Evolutionary conservation across 148 eudicot species (phyloP).

Genomic region (Silene conica): DNA sequence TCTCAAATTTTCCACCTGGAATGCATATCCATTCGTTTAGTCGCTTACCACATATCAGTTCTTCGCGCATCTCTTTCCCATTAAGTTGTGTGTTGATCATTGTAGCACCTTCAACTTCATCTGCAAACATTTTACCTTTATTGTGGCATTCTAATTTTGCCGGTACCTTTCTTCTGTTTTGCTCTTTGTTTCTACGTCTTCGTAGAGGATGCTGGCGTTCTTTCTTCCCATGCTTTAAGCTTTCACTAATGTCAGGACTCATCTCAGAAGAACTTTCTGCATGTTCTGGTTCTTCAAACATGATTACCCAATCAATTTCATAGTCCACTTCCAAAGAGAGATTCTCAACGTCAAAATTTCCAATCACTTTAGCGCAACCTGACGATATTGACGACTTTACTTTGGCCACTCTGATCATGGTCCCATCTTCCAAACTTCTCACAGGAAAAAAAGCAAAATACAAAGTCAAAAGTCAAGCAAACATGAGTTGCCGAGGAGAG

Average conservation of each 20-base stretch:
- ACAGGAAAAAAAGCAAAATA: neutral
- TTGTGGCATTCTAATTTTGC: neutral
- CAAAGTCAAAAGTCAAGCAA: neutral
- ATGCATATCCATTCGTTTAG: slow-evolving; percentile 11
- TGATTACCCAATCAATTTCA: slow-evolving; percentile 40
- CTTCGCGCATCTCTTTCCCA: slow-evolving; percentile 18
- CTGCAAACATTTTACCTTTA: neutral
- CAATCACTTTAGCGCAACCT: slow-evolving; percentile 47
- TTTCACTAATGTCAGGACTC: slow-evolving; percentile 9
- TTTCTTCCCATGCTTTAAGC: neutral
- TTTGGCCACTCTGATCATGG: slow-evolving; percentile 34
- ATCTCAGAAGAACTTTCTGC: slow-evolving; percentile 30
- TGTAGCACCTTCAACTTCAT: slow-evolving; percentile 17
- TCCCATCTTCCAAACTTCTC: slow-evolving; percentile 7
- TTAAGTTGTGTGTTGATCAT: slow-evolving; percentile 46
- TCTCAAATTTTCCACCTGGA: slow-evolving; percentile 9
- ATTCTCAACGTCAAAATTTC: slow-evolving; percentile 33
- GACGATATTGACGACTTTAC: slow-evolving; percentile 11
- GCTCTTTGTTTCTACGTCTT: neutral
- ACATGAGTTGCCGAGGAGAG: neutral
- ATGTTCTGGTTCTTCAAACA: slow-evolving; percentile 38
- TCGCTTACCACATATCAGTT: neutral
- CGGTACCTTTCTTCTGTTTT: neutral
- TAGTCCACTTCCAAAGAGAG: slow-evolving; percentile 45
- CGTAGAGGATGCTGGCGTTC: neutral